Percentiles rank a stretch among this genome's conserved stretches.
These are phyloP conservation scores for Pyrenophora seminiperda DNA, from an alignment of 2,329 filamentous ascomycete species.

Conservation along the genomic window DNA sequence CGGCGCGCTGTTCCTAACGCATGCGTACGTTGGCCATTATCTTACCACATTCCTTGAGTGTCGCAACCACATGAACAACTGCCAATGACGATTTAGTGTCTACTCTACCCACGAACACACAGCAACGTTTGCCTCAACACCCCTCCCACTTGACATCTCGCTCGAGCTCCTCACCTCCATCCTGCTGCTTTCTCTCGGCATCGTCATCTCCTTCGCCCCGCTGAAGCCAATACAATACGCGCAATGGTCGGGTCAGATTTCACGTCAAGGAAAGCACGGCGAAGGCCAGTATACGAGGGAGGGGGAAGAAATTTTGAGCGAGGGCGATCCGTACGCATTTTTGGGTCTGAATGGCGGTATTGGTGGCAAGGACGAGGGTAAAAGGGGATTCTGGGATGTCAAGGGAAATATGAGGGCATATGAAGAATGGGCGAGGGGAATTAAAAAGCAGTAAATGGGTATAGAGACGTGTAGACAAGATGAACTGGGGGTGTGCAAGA, in stretches of 20 bases:
- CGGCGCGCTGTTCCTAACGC: conserved; percentile 78
- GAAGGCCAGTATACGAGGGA: conserved; percentile 63
- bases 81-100: conserved; percentile 65
- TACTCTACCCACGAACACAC: conserved; percentile 97
- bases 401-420: conserved; percentile 82
- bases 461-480: not conserved
- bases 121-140: conserved; percentile 63
- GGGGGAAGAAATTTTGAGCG: conserved; percentile 67
- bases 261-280: conserved; percentile 70
- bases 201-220: conserved; percentile 76
- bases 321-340: conserved; percentile 76
- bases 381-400: conserved; percentile 86
- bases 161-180: conserved; percentile 84
- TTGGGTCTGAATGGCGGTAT: conserved; percentile 59
- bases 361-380: conserved; percentile 67
- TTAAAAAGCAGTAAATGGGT: conserved; percentile 19
- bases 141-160: conserved; percentile 81
- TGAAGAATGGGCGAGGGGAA: conserved; percentile 69
- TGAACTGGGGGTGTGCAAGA: not conserved
- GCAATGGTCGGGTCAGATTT: conserved; percentile 82
- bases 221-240: conserved; percentile 85
- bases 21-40: conserved; percentile 70
- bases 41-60: not conserved
- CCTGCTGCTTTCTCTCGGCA: conserved; percentile 77
- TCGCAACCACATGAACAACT: not conserved